These are phyloP conservation scores for Sclerotinia minor DNA, from an alignment of 2,329 filamentous ascomycete species.

Conservation along the genomic window DNA sequence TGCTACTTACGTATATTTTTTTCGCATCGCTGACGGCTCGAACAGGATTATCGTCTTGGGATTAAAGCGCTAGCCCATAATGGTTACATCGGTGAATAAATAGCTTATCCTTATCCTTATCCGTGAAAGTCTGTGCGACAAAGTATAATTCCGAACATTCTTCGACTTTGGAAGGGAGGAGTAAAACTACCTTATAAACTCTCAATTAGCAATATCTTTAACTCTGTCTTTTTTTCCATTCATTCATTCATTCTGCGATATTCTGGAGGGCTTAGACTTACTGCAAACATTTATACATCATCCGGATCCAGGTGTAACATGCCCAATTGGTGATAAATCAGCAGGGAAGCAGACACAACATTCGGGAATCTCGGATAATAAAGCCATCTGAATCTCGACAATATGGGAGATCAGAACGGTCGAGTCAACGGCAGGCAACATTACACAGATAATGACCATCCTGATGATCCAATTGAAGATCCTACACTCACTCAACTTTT, in stretches of 20 bases:
- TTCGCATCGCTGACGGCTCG: background rate
- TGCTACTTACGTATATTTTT: background rate
- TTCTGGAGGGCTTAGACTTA: background rate
- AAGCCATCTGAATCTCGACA: background rate
- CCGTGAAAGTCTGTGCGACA: background rate
- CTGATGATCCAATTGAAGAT: slow-evolving; percentile 40
- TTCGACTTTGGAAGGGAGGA: background rate
- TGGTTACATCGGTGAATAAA: background rate
- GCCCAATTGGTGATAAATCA: background rate
- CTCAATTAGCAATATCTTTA: background rate
- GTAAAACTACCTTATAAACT: background rate
- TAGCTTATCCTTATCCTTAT: slow-evolving; percentile 7
- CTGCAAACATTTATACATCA: background rate
- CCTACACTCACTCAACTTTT: slow-evolving; percentile 33
- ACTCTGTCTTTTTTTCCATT: background rate
- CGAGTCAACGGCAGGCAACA: slow-evolving; percentile 32
- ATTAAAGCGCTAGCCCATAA: background rate
- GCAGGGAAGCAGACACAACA: background rate
- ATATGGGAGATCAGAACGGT: slow-evolving; percentile 27
- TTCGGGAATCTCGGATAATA: slow-evolving; percentile 21
- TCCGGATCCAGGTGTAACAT: background rate
- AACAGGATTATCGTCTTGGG: background rate
- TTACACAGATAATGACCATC: slow-evolving; percentile 34
- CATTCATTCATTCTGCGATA: too few species aligned
- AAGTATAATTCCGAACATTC: background rate